Evolutionary conservation across 2,329 filamentous ascomycete species (phyloP).

Genomic region (Fusarium tjaetaba): DNA sequence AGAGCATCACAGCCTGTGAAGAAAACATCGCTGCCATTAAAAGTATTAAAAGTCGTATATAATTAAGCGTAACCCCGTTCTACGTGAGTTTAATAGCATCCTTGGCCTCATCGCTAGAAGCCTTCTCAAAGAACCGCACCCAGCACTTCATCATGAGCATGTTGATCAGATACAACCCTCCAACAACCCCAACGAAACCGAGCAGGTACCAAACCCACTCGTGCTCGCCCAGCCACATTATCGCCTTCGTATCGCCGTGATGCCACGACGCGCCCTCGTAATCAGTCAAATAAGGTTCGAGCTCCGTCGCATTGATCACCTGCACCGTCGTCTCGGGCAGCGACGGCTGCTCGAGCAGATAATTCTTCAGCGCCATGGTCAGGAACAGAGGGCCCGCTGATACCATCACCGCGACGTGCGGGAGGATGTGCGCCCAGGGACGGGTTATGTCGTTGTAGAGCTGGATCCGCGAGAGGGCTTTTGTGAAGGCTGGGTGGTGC

Average conservation of each 20-base stretch:
- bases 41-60: conserved; percentile 21
- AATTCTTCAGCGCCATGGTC: conserved; percentile 80
- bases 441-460: conserved; percentile 65
- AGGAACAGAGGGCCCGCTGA: conserved; percentile 80
- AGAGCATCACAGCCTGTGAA: neutral
- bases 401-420: conserved; percentile 83
- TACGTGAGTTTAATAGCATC: conserved; percentile 36
- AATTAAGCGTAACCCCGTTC: neutral
- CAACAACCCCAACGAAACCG: conserved; percentile 38
- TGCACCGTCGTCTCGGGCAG: conserved; percentile 42
- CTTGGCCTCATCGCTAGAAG: conserved; percentile 23
- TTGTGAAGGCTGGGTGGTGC: conserved; percentile 78
- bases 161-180: conserved; percentile 34
- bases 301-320: conserved; percentile 42
- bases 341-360: conserved; percentile 62
- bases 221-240: conserved; percentile 58
- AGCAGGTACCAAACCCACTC: conserved; percentile 48
- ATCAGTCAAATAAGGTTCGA: conserved; percentile 50
- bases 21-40: conserved; percentile 22
- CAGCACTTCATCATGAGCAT: conserved; percentile 20
- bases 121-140: conserved; percentile 18
- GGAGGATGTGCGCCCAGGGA: conserved; percentile 69
- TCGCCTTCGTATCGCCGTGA: conserved; percentile 55
- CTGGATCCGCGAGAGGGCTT: conserved; percentile 73
- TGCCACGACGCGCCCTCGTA: conserved; percentile 57